Evolutionary conservation across 345 rosid genomes (phyloP).

Genomic region (Heritiera littoralis): DNA sequence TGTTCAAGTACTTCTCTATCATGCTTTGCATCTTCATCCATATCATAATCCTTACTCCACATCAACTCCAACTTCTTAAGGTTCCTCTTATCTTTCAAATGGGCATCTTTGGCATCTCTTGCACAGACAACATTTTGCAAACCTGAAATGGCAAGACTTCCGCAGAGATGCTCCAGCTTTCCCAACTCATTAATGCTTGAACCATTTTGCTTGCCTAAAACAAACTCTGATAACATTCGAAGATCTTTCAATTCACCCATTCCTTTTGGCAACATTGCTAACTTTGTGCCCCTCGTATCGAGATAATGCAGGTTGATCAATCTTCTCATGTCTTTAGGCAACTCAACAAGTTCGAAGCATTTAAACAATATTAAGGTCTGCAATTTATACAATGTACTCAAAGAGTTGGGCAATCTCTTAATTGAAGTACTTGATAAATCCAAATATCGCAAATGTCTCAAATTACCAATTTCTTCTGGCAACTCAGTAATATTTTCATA

Average conservation of each 20-base stretch:
- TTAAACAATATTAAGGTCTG: too few relatives aligned
- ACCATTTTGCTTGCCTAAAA: slow-evolving; percentile 30
- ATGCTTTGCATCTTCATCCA: not conserved
- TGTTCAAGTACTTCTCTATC: slow-evolving; percentile 12
- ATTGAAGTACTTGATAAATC: slow-evolving; percentile 10
- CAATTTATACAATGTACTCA: too few relatives aligned
- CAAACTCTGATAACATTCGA: slow-evolving; percentile 33
- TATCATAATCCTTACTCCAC: not conserved
- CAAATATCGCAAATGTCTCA: slow-evolving; percentile 18
- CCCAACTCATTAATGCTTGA: slow-evolving; percentile 36
- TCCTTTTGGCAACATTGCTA: slow-evolving; percentile 40
- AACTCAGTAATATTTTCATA: not conserved
- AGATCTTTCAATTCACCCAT: slow-evolving; percentile 34
- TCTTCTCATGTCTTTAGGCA: slow-evolving; percentile 22
- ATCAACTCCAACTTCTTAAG: not conserved
- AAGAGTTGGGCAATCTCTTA: not conserved
- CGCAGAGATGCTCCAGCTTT: slow-evolving; percentile 34
- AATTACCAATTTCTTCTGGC: slow-evolving; percentile 4
- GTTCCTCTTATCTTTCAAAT: not conserved
- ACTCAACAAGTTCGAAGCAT: too few relatives aligned
- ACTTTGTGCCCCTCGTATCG: slow-evolving; percentile 26
- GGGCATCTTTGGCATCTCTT: slow-evolving; percentile 3
- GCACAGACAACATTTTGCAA: not conserved
- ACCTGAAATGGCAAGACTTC: slow-evolving; percentile 41
- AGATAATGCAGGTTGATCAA: slow-evolving; percentile 40